A percentile compares a stretch with the other conserved stretches of the same genome.
These are phyloP conservation scores for Rutstroemia sp. DNA, from an alignment of 2,329 filamentous ascomycete genomes.

Conservation along the genomic window DNA sequence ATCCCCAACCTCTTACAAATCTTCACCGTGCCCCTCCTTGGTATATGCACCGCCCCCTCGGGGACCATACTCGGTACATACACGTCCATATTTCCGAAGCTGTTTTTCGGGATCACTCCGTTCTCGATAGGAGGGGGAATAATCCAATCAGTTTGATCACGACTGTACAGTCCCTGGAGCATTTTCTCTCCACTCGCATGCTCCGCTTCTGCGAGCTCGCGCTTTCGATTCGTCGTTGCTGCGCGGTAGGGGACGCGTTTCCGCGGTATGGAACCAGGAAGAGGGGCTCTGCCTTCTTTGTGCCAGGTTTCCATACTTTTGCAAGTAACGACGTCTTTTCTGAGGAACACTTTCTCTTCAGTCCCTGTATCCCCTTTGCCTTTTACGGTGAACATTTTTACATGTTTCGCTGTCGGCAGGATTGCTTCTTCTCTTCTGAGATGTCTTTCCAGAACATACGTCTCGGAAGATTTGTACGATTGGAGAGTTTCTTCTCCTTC, in stretches of 20 bases:
- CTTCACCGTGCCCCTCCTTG: conserved; percentile 65
- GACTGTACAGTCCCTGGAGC: conserved; percentile 76
- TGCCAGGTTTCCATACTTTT: conserved; percentile 97
- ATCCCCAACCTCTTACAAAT: conserved; percentile 80
- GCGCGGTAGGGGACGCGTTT: conserved; percentile 88
- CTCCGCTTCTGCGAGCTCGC: conserved; percentile 82
- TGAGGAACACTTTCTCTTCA: conserved; percentile 72
- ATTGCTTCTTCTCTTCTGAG: conserved; percentile 89
- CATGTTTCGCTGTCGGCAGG: conserved; percentile 56
- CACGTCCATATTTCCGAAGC: conserved; percentile 92
- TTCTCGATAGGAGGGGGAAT: conserved; percentile 80
- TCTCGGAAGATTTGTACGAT: conserved; percentile 77
- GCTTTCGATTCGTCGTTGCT: conserved; percentile 77
- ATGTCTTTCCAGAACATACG: conserved; percentile 80
- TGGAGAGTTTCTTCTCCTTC: conserved; percentile 77
- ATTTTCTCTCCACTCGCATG: conserved; percentile 70
- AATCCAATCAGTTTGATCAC: conserved; percentile 89
- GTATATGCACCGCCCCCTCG: conserved; percentile 73
- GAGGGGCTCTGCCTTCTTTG: conserved; percentile 80
- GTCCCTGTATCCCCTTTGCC: conserved; percentile 67
- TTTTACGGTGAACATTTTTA: conserved; percentile 66
- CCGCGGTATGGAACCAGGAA: conserved; percentile 62
- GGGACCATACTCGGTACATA: conserved; percentile 94
- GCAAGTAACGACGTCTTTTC: conserved; percentile 74
- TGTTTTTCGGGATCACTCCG: conserved; percentile 86